Percentiles rank a stretch among this genome's conserved stretches.
phyloP scores from a whole-genome alignment of 495 filamentous ascomycete species.

The Neurospora discreta region DNA sequence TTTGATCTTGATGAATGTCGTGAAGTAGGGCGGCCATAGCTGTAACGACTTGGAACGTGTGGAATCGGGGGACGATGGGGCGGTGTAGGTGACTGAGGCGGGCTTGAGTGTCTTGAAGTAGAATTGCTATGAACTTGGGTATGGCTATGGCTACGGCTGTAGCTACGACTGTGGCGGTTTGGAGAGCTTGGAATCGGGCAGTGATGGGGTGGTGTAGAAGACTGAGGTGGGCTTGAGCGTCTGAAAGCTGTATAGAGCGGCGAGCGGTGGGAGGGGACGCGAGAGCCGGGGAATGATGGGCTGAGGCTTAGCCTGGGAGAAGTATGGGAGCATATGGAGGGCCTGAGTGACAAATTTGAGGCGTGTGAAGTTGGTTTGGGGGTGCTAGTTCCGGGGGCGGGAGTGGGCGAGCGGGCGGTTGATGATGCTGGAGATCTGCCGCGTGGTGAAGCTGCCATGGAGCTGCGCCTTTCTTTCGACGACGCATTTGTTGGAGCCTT shows the following conservation, averaged over 20 bases:
- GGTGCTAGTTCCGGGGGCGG: background rate
- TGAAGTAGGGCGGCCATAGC: background rate
- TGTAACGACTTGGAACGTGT: background rate
- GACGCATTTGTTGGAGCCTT: background rate
- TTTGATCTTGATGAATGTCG: background rate
- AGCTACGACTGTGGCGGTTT: background rate
- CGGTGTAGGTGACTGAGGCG: background rate
- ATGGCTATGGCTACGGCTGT: background rate
- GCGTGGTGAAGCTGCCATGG: background rate
- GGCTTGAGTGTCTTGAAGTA: background rate
- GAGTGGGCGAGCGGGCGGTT: background rate
- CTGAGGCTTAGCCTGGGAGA: background rate
- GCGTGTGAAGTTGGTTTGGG: background rate
- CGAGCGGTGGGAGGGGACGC: background rate
- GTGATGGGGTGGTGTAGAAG: background rate
- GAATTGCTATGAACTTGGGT: background rate
- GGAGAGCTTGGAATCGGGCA: background rate
- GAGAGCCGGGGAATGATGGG: background rate
- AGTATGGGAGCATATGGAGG: background rate
- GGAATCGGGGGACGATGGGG: background rate
- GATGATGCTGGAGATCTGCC: background rate
- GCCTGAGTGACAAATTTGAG: background rate
- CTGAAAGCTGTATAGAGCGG: background rate
- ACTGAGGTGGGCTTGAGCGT: background rate
- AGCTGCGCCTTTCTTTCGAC: background rate